A percentile compares a stretch with the other conserved stretches of the same genome.
phyloP scores from a whole-genome alignment of 768 basidiomycete genomes.

The Saitozyma sp. region DNA sequence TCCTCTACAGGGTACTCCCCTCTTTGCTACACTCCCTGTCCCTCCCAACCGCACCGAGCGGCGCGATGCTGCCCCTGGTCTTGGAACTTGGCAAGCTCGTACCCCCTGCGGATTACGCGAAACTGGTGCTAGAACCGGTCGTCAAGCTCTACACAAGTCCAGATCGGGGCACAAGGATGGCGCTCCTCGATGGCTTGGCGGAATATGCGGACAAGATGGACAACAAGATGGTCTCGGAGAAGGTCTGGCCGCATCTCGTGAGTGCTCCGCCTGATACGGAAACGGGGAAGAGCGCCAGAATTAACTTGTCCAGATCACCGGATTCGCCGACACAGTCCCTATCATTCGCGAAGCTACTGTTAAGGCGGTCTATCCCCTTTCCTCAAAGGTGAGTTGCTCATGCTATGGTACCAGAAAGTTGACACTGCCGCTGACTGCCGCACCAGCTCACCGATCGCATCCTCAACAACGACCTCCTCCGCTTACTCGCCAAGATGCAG shows the following conservation, averaged over 20 bases:
- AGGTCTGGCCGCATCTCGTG: constrained; percentile 90
- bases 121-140: constrained; percentile 71
- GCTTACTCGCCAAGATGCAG: constrained; percentile 89
- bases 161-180: constrained; percentile 92
- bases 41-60: constrained; percentile 53
- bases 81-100: constrained; percentile 74
- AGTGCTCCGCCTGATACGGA: constrained; percentile 36
- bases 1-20: constrained; percentile 81
- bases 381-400: constrained; percentile 68
- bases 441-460: constrained; percentile 80
- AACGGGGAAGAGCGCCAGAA: background rate
- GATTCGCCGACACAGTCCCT: constrained; percentile 91
- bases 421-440: background rate
- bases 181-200: constrained; percentile 77
- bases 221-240: constrained; percentile 77
- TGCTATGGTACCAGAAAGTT: constrained; percentile 11
- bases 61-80: constrained; percentile 79
- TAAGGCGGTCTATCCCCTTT: constrained; percentile 77
- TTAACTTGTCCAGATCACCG: constrained; percentile 71
- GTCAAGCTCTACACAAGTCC: constrained; percentile 82
- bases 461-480: constrained; percentile 92
- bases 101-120: constrained; percentile 64
- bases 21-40: constrained; percentile 60
- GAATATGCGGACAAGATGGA: constrained; percentile 86
- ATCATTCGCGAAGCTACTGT: constrained; percentile 92